Base-by-base conservation (phyloP, 768 basidiomycete genomes). In the Paxillus rubicundulus region DNA sequence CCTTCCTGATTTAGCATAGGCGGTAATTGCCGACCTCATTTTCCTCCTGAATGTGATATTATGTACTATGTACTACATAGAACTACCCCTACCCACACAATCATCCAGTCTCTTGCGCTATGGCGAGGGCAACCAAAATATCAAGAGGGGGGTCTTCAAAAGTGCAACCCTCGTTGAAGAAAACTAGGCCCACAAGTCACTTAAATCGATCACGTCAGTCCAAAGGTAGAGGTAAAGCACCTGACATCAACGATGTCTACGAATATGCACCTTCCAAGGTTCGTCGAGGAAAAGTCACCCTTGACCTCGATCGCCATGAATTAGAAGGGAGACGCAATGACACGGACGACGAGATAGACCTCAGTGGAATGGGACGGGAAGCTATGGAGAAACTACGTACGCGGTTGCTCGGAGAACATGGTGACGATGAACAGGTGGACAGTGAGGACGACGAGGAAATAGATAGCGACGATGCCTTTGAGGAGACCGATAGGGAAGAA, bases 391-490 rank as follows among this genome's bases (percentile, higher is more conserved):
- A 70, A 47, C 48, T 75, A 38, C 58, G 60, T n/a, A 59, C 82
- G 16, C 72, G 79, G 56, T 62, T 88, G 43, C 72, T 82, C 45
- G 80, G 77, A 6, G 80, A 81, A 55, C 67, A 76, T 33, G 76
- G 69, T 12, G 83, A 82, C 30, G 74, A 75, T 41, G 76, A 82
- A 52, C 68, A 62, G 55, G 77, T 90, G 57, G 83, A 76, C 32
- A 82, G 80, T 54, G 82, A 72, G 1, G 88, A 94, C 56, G 92
- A 94, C 62, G 90, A 93, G 62, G 90, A 93, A 54, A 81, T 93
- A 41, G 88, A 91, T 54, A 87, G 85, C 56, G 92, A 94, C 61
- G 85, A 77, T 55, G 92, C 89, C 2, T 89, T 91, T 54, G 88
- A 90, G 55, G 87, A 89, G 64, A 84, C 81, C 50, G 90, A 91